phyloP scores from a whole-genome alignment of 257 asterid species.

The Ophiorrhiza pumila region DNA sequence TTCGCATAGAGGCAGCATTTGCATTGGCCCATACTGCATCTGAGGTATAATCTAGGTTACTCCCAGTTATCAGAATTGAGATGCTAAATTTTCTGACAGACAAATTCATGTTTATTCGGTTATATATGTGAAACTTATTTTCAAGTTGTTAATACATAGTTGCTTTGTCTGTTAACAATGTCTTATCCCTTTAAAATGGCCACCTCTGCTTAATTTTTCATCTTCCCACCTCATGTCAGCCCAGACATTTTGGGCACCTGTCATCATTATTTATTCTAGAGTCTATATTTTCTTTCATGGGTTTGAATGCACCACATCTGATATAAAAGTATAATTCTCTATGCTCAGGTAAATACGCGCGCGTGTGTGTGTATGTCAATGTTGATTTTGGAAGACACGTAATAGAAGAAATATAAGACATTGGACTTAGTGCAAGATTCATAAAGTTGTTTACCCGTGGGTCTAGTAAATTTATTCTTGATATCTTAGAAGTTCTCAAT shows the following conservation, averaged over 20 bases:
- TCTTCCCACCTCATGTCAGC: not conserved
- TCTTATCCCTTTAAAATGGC: not conserved
- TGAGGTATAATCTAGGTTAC: slow-evolving; percentile 51
- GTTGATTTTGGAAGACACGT: not conserved
- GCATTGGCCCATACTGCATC: slow-evolving; percentile 83
- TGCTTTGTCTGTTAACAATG: not conserved
- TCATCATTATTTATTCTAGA: not conserved
- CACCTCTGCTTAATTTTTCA: not conserved
- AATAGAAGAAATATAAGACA: not conserved
- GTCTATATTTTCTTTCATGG: not conserved
- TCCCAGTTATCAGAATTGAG: not conserved
- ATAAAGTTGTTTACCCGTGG: too few relatives aligned
- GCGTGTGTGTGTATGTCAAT: not conserved
- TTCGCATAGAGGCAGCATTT: slow-evolving; percentile 89
- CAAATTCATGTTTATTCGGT: not conserved
- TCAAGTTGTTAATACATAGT: not conserved
- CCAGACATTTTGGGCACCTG: not conserved
- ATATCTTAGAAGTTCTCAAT: not conserved
- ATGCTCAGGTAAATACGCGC: too few relatives aligned
- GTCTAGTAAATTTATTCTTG: not conserved
- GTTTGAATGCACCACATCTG: not conserved
- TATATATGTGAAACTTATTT: too few relatives aligned
- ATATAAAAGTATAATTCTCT: not conserved
- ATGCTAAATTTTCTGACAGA: not conserved
- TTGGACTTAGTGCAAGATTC: not conserved